Conservation (phyloP, 2,329 filamentous ascomycete species). For the Colletotrichum sp. region DNA sequence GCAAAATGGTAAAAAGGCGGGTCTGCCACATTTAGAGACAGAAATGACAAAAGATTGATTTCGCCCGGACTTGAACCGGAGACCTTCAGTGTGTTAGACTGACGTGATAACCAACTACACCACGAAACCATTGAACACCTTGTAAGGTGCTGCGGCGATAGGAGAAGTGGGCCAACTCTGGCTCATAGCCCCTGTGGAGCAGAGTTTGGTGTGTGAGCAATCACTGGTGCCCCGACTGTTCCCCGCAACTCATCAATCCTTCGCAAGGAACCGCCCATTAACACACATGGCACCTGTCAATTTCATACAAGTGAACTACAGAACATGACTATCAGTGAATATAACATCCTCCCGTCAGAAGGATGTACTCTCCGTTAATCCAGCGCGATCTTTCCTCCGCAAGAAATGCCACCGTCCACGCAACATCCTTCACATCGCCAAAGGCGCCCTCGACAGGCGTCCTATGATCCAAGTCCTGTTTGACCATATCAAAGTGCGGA, state of each 20-base stretch:
- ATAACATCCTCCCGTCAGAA: neutral
- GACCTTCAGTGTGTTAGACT: slow-evolving; percentile 47
- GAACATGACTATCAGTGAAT: neutral
- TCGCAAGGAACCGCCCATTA: too few relatives aligned
- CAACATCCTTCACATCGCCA: neutral
- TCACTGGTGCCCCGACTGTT: too few relatives aligned
- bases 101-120: slow-evolving; percentile 54
- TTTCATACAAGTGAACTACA: neutral
- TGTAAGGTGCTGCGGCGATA: neutral
- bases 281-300: too few relatives aligned
- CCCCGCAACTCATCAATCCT: too few relatives aligned
- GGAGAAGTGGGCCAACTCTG: fast-evolving
- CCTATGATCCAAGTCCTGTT: neutral
- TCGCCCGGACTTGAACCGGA: slow-evolving; percentile 23
- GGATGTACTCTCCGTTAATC: neutral
- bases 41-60: slow-evolving; percentile 2
- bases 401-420: neutral
- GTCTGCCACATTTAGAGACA: neutral
- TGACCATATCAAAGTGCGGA: neutral
- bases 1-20: neutral
- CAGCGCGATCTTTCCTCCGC: neutral
- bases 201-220: too few relatives aligned
- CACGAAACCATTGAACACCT: slow-evolving; percentile 22
- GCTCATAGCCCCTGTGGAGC: fast-evolving
- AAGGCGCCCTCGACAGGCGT: neutral